Percentiles rank a stretch among this genome's conserved stretches.
phyloP scores from a whole-genome alignment of 495 filamentous ascomycete genomes.

The Aspergillus homomorphus region DNA sequence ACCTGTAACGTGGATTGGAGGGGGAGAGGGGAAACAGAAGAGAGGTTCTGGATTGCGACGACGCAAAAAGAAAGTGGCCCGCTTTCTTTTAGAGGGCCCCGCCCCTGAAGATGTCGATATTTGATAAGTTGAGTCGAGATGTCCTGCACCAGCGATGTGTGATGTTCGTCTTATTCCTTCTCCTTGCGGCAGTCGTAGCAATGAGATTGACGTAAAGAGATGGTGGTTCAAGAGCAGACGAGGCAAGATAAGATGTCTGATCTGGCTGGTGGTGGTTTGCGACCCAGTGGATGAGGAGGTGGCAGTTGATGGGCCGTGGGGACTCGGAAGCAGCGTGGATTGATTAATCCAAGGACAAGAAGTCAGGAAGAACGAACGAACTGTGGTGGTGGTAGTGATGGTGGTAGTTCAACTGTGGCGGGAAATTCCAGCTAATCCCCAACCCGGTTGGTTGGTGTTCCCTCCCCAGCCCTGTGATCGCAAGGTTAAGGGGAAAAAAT shows the following conservation, averaged over 20 bases:
- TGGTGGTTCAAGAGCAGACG: not conserved
- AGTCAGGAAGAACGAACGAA: not conserved
- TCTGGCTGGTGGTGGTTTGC: not conserved
- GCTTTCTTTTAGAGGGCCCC: conserved; percentile 12
- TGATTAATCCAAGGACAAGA: not conserved
- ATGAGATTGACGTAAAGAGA: not conserved
- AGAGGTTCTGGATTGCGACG: conserved; percentile 12
- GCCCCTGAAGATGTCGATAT: conserved; percentile 11
- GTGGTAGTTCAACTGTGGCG: conserved; percentile 6
- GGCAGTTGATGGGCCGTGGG: not conserved
- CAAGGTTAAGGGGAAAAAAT: too few relatives aligned
- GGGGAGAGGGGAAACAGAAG: not conserved
- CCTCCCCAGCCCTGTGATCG: not conserved
- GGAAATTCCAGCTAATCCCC: not conserved
- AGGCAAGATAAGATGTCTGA: not conserved
- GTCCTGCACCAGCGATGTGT: not conserved
- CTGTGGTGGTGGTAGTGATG: not conserved
- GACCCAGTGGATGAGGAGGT: not conserved
- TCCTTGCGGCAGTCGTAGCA: not conserved
- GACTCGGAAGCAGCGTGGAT: not conserved
- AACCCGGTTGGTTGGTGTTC: not conserved
- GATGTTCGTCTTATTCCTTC: not conserved
- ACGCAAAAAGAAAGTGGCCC: conserved; percentile 10
- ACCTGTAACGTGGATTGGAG: not conserved
- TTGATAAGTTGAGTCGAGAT: not conserved